Conservation (phyloP, 106 monocot genomes). For the Dendrobium catenatum region DNA sequence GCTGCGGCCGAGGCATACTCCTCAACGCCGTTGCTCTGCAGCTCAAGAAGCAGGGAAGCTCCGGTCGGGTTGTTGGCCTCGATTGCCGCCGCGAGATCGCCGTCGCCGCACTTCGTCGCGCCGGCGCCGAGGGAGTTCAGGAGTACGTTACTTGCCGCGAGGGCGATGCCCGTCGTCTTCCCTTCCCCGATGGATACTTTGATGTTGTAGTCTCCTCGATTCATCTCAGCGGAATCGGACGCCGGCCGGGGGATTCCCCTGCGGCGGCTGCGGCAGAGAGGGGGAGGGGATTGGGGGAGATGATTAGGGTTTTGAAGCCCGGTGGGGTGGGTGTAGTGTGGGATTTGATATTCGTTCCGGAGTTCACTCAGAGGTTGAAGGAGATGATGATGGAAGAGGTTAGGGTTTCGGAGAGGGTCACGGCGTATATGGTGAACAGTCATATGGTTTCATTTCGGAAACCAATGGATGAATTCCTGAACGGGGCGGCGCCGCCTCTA, state of each 20-base stretch:
- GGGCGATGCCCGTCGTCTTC: constrained; percentile 42
- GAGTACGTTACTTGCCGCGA: constrained; percentile 75
- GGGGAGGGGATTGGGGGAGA: constrained; percentile 38
- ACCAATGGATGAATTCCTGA: constrained; percentile 11
- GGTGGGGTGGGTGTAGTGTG: constrained; percentile 57
- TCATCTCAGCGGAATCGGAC: constrained; percentile 30
- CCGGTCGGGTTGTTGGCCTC: constrained; percentile 58
- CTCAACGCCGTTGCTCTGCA: constrained; percentile 50
- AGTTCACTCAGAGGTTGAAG: constrained; percentile 29
- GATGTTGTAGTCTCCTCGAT: constrained; percentile 54
- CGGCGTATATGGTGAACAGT: constrained; percentile 41
- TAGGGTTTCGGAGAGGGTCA: constrained; percentile 40
- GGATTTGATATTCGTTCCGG: constrained; percentile 37
- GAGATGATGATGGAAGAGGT: constrained; percentile 69
- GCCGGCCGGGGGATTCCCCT: neutral
- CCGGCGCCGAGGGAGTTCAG: constrained; percentile 55
- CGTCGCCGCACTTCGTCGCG: constrained; percentile 43
- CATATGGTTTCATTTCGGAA: constrained; percentile 61
- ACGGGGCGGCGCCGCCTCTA: neutral
- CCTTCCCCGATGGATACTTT: constrained; percentile 48
- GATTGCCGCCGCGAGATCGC: constrained; percentile 26
- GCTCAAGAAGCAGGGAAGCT: constrained; percentile 44
- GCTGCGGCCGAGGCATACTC: constrained; percentile 58
- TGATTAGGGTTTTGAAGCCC: constrained; percentile 56
- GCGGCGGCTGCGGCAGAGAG: constrained; percentile 30